Percentiles rank a stretch among this genome's conserved stretches.
Evolutionary conservation across 441 rosid genomes (phyloP).

Genomic region (Erodium texanum): DNA sequence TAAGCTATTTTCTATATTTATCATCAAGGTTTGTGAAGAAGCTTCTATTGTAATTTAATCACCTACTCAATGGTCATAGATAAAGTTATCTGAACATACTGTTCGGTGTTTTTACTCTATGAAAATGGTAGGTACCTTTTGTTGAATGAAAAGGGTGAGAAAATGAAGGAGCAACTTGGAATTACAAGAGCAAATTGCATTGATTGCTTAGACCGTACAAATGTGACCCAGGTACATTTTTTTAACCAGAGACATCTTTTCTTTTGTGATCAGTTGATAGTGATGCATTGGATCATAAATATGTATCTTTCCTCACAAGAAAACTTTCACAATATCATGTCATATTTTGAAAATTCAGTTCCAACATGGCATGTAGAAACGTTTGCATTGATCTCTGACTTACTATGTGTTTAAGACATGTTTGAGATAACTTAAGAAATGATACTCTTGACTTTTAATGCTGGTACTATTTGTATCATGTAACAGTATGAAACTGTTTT

Average conservation of each 20-base stretch:
- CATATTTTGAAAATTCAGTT: background rate
- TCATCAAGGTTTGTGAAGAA: background rate
- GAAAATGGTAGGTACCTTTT: slow-evolving; percentile 57
- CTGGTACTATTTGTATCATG: slow-evolving; percentile 14
- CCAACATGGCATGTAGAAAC: background rate
- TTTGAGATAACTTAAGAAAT: background rate
- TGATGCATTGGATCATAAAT: background rate
- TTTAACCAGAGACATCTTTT: background rate
- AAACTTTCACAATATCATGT: no score
- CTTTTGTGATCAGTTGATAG: background rate
- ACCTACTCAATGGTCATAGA: background rate
- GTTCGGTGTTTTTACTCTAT: slow-evolving; percentile 15
- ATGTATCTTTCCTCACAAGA: background rate
- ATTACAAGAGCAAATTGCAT: slow-evolving; percentile 92
- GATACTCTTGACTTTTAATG: background rate
- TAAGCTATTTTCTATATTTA: background rate
- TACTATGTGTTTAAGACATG: background rate
- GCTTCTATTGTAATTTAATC: background rate
- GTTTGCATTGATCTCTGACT: background rate
- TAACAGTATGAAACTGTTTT: slow-evolving; percentile 16
- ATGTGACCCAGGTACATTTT: slow-evolving; percentile 81
- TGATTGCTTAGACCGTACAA: slow-evolving; percentile 97
- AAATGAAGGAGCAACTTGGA: slow-evolving; percentile 88
- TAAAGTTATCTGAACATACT: background rate
- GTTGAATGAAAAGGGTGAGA: slow-evolving; percentile 84